phyloP scores from a whole-genome alignment of 176 grass and related monocot genomes.

The Coix lacrymajobi region DNA sequence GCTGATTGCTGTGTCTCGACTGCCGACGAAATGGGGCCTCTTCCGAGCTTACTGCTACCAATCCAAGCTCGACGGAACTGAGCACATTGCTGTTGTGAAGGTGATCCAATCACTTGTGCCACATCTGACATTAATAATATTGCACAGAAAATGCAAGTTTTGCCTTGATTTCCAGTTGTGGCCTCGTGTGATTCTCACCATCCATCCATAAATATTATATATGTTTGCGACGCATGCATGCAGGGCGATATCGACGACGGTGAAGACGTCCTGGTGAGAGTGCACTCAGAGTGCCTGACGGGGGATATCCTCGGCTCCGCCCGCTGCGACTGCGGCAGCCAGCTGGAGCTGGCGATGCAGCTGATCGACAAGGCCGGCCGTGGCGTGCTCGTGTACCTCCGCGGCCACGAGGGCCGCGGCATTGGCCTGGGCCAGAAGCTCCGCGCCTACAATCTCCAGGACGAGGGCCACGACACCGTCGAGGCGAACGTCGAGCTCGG shows the following conservation, averaged over 20 bases:
- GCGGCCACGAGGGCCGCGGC: conserved; percentile 91
- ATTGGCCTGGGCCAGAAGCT: conserved; percentile 90
- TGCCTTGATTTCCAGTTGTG: background rate
- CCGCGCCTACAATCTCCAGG: conserved; percentile 86
- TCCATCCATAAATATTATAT: background rate
- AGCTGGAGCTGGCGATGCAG: conserved; percentile 75
- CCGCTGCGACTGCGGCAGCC: conserved; percentile 81
- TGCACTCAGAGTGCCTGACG: conserved; percentile 91
- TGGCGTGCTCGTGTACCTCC: conserved; percentile 82
- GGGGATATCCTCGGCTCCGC: conserved; percentile 85
- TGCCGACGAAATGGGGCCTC: conserved; percentile 97
- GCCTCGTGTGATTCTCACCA: background rate
- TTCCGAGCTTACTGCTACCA: conserved; percentile 83
- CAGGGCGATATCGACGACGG: conserved; percentile 71
- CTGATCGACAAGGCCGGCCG: conserved; percentile 81
- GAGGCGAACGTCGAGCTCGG: conserved; percentile 94
- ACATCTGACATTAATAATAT: background rate
- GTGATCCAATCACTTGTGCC: conserved; percentile 16
- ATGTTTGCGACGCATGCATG: background rate
- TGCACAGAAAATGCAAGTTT: background rate
- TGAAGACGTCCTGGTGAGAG: conserved; percentile 73
- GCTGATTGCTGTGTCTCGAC: conserved; percentile 66
- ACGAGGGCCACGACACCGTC: conserved; percentile 81
- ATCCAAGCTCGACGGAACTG: conserved; percentile 84
- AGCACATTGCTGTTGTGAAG: conserved; percentile 86